Evolutionary conservation across 108 stramenopile genomes (phyloP).

Genomic region (Cyclotella distinguenda): DNA sequence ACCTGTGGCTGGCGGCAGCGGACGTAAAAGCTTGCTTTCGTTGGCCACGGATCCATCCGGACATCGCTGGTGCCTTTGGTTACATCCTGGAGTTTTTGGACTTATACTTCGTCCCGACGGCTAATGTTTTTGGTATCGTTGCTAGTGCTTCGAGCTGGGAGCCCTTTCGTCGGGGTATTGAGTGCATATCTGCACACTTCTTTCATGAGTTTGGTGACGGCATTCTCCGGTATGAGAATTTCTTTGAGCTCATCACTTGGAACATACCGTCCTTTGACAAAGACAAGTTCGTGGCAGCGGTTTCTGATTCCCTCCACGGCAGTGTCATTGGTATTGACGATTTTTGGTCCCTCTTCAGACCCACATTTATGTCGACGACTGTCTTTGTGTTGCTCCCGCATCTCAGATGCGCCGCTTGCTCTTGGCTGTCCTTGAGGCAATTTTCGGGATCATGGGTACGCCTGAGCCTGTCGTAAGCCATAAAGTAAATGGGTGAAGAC

Average conservation of each 20-base stretch:
- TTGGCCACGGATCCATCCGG: neutral
- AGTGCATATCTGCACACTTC: neutral
- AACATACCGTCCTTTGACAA: neutral
- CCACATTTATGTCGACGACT: constrained; percentile 16
- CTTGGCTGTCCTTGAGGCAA: constrained; percentile 16
- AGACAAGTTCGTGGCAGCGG: neutral
- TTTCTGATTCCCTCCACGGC: neutral
- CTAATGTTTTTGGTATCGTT: constrained; percentile 2
- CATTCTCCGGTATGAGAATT: neutral
- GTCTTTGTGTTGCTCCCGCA: neutral
- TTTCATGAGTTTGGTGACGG: neutral
- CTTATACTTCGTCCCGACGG: constrained; percentile 1
- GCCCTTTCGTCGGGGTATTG: constrained; percentile 8
- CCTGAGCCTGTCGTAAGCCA: neutral
- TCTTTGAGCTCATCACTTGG: constrained; percentile 1
- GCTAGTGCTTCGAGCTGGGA: constrained; percentile 5
- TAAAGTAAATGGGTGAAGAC: too few relatives aligned
- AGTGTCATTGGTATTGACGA: constrained; percentile 2
- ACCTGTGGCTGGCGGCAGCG: neutral
- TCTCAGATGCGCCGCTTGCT: neutral
- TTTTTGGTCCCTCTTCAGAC: neutral
- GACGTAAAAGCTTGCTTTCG: constrained; percentile 13
- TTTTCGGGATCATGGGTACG: constrained; percentile 21
- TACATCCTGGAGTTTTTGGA: neutral
- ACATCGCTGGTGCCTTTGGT: constrained; percentile 7